Conservation (phyloP, 2,329 filamentous ascomycete species). For the Pseudogymnoascus verrucosus region DNA sequence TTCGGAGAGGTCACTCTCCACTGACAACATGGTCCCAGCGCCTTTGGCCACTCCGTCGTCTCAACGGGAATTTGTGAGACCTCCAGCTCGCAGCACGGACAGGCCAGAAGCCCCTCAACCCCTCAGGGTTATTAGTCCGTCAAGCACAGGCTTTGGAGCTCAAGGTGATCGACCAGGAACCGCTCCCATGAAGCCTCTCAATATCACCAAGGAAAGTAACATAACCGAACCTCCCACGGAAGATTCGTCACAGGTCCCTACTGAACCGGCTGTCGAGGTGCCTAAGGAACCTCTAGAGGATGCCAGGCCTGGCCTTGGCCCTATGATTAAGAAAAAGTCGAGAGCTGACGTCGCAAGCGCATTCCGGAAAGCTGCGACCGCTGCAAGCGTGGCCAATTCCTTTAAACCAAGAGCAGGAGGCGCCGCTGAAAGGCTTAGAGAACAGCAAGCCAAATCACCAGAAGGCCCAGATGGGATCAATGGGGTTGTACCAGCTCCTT, state of each 20-base stretch:
- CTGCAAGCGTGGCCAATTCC: slow-evolving; percentile 47
- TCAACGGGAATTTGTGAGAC: slow-evolving; percentile 27
- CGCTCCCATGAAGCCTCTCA: neutral
- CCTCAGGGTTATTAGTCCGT: slow-evolving; percentile 2
- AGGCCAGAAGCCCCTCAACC: slow-evolving; percentile 12
- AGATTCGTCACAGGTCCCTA: neutral
- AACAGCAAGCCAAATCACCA: slow-evolving; percentile 45
- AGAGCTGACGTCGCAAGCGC: slow-evolving; percentile 65
- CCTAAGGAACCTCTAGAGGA: neutral
- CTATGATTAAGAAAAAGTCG: slow-evolving; percentile 78
- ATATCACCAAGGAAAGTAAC: neutral
- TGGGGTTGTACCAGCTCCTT: slow-evolving; percentile 75
- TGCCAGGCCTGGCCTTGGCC: slow-evolving; percentile 39
- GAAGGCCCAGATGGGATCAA: slow-evolving; percentile 84
- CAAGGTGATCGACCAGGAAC: neutral
- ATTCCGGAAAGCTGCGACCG: slow-evolving; percentile 72
- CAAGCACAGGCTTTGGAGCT: slow-evolving; percentile 1
- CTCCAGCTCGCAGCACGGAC: slow-evolving; percentile 28
- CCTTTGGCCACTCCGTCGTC: slow-evolving; percentile 30
- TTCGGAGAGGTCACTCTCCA: slow-evolving; percentile 25
- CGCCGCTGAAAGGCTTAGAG: slow-evolving; percentile 65
- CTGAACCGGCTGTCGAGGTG: neutral
- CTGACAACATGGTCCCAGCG: slow-evolving; percentile 28
- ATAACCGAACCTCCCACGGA: neutral
- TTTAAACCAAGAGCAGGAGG: slow-evolving; percentile 88